phyloP scores from a whole-genome alignment of 2,329 filamentous ascomycete genomes.

The Orbilia ellipsospora region DNA sequence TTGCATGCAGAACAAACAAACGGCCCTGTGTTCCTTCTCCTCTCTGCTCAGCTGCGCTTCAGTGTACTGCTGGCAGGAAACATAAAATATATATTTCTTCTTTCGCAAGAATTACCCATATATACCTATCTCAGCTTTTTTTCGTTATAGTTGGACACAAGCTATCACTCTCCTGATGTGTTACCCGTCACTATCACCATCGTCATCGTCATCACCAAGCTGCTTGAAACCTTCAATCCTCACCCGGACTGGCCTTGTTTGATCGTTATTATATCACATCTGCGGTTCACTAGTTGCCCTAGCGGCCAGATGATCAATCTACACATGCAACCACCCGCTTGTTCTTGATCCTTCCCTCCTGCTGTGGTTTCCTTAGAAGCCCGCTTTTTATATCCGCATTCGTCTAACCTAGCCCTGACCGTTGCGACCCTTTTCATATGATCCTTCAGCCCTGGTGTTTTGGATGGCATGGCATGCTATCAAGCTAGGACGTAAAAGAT shows the following conservation, averaged over 20 bases:
- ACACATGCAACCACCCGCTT: conserved; percentile 6
- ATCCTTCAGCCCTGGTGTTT: conserved; percentile 24
- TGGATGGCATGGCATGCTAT: background rate
- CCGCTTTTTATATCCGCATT: conserved; percentile 25
- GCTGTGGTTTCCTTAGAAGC: conserved; percentile 4
- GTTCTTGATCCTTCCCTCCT: conserved; percentile 3
- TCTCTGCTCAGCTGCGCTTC: conserved; percentile 10
- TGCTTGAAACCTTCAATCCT: too few species aligned
- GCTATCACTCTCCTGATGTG: background rate
- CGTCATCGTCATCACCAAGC: conserved; percentile 1
- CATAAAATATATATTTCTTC: background rate
- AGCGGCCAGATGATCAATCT: conserved; percentile 3
- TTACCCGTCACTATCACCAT: background rate
- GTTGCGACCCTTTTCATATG: conserved; percentile 13
- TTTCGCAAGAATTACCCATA: background rate
- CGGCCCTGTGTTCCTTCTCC: too few species aligned
- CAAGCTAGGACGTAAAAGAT: conserved; percentile 19
- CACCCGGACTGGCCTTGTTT: too few species aligned
- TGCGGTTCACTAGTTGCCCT: too few species aligned
- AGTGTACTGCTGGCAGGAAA: background rate
- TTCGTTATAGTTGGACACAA: background rate
- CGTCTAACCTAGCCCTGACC: conserved; percentile 18
- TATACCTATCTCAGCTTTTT: too few species aligned
- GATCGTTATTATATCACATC: too few species aligned
- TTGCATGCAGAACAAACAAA: too few species aligned